phyloP scores from a whole-genome alignment of 352 stramenopile genomes.

The Aphanomyces cochlioides region DNA sequence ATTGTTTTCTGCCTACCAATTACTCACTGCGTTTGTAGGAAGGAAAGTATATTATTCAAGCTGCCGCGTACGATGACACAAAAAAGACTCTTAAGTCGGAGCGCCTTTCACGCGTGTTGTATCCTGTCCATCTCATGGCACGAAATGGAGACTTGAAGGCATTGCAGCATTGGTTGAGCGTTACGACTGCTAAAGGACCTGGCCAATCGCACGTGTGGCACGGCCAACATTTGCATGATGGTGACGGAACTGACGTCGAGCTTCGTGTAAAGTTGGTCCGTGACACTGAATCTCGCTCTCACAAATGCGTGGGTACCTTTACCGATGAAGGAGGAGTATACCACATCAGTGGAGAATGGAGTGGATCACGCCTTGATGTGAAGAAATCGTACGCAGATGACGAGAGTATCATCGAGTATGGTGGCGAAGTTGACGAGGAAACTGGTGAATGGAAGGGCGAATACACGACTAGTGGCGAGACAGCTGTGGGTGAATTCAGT shows the following conservation, averaged over 20 bases:
- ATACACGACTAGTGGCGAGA: background rate
- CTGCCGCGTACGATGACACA: background rate
- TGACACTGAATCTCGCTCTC: background rate
- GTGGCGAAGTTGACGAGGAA: background rate
- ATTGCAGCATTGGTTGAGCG: conserved; percentile 3
- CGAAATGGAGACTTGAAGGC: conserved; percentile 3
- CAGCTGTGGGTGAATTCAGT: background rate
- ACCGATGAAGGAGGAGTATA: background rate
- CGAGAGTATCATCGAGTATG: background rate
- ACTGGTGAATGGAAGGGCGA: conserved; percentile 11
- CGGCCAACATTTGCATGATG: conserved; percentile 3
- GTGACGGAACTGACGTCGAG: background rate
- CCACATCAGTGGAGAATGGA: conserved; percentile 6
- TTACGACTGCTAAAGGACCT: background rate
- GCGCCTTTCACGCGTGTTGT: background rate
- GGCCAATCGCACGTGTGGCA: background rate
- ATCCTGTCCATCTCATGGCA: conserved; percentile 16
- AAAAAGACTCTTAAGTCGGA: conserved; percentile 4
- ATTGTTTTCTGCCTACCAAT: no score
- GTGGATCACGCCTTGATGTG: background rate
- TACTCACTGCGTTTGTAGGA: no score
- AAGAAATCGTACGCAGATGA: conserved; percentile 10
- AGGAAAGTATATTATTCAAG: conserved; percentile 19
- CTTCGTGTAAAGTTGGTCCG: conserved; percentile 1
- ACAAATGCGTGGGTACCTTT: background rate